phyloP scores from a whole-genome alignment of 2,329 filamentous ascomycete genomes.

The Colletotrichum cuscutae region DNA sequence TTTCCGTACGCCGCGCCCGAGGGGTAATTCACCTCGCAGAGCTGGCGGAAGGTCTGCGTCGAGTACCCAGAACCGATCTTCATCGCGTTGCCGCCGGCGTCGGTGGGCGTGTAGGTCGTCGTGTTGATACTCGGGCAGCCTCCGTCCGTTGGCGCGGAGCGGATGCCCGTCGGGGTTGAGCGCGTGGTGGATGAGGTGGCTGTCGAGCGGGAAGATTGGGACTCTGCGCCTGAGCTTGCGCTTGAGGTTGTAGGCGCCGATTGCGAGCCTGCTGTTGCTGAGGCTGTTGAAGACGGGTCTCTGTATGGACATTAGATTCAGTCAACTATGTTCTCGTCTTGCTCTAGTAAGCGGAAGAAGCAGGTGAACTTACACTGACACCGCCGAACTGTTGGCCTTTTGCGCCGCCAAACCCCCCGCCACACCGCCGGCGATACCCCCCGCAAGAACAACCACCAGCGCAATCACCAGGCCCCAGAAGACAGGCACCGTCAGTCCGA shows the following conservation, averaged over 20 bases:
- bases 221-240: background rate
- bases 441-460: slow-evolving; percentile 34
- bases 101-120: slow-evolving; percentile 32
- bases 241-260: background rate
- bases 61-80: background rate
- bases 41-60: slow-evolving; percentile 29
- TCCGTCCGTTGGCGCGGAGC: slow-evolving; percentile 34
- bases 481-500: slow-evolving; percentile 34
- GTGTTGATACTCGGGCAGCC: slow-evolving; percentile 36
- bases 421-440: slow-evolving; percentile 35
- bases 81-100: slow-evolving; percentile 16
- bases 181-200: background rate
- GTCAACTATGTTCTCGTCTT: background rate
- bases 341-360: too few relatives aligned
- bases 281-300: background rate
- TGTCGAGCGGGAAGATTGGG: background rate
- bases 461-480: slow-evolving; percentile 36
- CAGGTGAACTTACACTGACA: background rate
- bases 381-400: slow-evolving; percentile 8
- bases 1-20: slow-evolving; percentile 32
- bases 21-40: slow-evolving; percentile 37
- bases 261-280: background rate
- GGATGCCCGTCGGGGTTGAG: background rate
- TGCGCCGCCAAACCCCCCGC: slow-evolving; percentile 35
- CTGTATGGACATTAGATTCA: background rate